phyloP scores from a whole-genome alignment of 768 basidiomycete species.

The Boletus reticulatus region DNA sequence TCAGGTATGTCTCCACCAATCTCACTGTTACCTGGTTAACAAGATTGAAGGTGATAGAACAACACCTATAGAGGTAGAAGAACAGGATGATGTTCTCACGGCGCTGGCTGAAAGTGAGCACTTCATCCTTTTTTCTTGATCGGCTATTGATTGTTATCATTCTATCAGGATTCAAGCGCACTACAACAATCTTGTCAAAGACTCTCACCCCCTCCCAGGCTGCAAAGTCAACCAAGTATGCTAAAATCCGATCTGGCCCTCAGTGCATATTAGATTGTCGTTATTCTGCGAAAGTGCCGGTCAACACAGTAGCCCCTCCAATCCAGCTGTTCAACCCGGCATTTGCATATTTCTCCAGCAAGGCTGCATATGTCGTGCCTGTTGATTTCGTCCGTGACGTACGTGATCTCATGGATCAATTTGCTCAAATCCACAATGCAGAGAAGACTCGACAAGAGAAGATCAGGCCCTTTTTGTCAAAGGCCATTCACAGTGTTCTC shows the following conservation, averaged over 20 bases:
- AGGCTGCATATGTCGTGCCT: conserved; percentile 8
- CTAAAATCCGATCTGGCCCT: background rate
- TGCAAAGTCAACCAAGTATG: conserved; percentile 10
- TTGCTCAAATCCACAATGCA: conserved; percentile 10
- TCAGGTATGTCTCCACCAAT: too few species aligned
- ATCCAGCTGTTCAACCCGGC: conserved; percentile 22
- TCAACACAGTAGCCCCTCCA: background rate
- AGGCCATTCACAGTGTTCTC: background rate
- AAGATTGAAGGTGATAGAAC: too few species aligned
- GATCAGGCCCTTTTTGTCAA: background rate
- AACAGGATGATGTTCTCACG: too few species aligned
- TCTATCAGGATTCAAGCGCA: background rate
- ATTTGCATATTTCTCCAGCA: conserved; percentile 28
- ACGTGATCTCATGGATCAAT: conserved; percentile 9
- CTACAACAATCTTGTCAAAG: background rate
- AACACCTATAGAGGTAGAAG: too few species aligned
- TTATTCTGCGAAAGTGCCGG: background rate
- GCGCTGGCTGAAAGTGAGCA: too few species aligned
- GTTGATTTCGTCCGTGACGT: conserved; percentile 3
- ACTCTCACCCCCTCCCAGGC: conserved; percentile 5
- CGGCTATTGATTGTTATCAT: background rate
- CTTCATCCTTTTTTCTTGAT: too few species aligned
- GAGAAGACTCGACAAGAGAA: background rate
- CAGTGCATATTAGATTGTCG: conserved; percentile 13
- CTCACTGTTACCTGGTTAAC: too few species aligned